A percentile compares a stretch with the other conserved stretches of the same genome.
phyloP scores from a whole-genome alignment of 2,329 filamentous ascomycete genomes.

The Dactylellina drechsleri region DNA sequence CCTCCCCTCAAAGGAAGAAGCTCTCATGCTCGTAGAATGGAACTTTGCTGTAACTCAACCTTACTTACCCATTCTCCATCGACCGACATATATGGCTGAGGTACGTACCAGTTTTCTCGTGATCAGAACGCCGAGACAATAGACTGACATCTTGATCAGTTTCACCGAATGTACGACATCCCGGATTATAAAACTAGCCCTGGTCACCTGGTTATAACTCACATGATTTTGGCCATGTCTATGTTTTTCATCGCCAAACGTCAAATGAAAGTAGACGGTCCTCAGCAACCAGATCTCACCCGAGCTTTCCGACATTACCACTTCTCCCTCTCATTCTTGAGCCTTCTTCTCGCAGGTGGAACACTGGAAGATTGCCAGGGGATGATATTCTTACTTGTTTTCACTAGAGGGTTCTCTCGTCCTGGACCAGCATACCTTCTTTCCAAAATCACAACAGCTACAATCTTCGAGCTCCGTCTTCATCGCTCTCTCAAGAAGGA shows the following conservation, averaged over 20 bases:
- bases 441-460: conserved; percentile 71
- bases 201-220: conserved; percentile 75
- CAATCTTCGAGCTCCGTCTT: conserved; percentile 78
- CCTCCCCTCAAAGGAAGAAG: conserved; percentile 73
- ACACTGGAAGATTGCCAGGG: conserved; percentile 77
- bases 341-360: conserved; percentile 71
- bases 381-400: conserved; percentile 75
- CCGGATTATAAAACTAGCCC: conserved; percentile 70
- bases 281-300: conserved; percentile 69
- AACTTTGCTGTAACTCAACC: conserved; percentile 78
- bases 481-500: conserved; percentile 76
- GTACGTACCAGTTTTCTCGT: conserved; percentile 62
- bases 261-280: conserved; percentile 56
- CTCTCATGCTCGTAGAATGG: conserved; percentile 76
- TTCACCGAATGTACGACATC: conserved; percentile 76
- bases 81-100: conserved; percentile 75
- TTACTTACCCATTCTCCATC: conserved; percentile 80
- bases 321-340: conserved; percentile 75
- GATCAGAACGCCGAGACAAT: no score
- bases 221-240: conserved; percentile 82
- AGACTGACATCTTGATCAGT: conserved; percentile 61
- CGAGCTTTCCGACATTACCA: conserved; percentile 82
- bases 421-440: conserved; percentile 79
- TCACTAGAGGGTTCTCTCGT: conserved; percentile 81
- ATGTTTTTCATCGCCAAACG: conserved; percentile 80